These are phyloP conservation scores for Podospora bellae-mahoneyi DNA, from an alignment of 495 filamentous ascomycete genomes.

Conservation along the genomic window DNA sequence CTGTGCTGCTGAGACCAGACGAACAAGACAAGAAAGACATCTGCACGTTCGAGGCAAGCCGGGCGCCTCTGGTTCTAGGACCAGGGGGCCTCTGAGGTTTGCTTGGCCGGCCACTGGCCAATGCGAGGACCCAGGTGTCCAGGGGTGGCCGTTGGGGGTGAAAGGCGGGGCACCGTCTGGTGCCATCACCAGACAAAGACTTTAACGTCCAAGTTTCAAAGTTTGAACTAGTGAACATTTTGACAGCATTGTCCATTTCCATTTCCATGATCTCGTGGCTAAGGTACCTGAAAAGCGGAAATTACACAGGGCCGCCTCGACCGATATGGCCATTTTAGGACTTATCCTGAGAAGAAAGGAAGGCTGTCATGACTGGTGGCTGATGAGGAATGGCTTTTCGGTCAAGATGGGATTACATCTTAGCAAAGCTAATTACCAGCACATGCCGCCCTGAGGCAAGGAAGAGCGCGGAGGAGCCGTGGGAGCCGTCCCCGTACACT, in stretches of 20 bases:
- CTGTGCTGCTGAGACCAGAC: not conserved
- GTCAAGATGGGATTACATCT: not conserved
- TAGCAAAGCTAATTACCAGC: not conserved
- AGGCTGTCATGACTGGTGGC: not conserved
- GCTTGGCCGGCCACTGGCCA: slow-evolving; percentile 14
- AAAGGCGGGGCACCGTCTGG: slow-evolving; percentile 14
- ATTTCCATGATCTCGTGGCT: no score
- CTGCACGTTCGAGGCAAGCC: not conserved
- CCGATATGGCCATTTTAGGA: not conserved
- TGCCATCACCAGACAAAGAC: slow-evolving; percentile 1
- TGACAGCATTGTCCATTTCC: not conserved
- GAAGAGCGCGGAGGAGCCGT: not conserved
- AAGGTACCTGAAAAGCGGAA: not conserved
- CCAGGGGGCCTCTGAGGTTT: slow-evolving; percentile 5
- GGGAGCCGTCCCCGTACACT: not conserved
- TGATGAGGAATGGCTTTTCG: not conserved
- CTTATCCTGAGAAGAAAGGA: not conserved
- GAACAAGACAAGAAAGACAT: not conserved
- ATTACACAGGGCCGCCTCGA: not conserved
- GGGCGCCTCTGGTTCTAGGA: not conserved
- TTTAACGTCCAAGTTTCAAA: not conserved
- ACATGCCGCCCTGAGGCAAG: not conserved
- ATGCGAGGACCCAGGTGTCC: slow-evolving; percentile 9
- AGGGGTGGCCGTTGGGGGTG: slow-evolving; percentile 2
- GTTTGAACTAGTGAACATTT: not conserved